Percentiles rank a stretch among this genome's conserved stretches.
These are phyloP conservation scores for Suillus decipiens DNA, from an alignment of 768 basidiomycete species.

Conservation along the genomic window DNA sequence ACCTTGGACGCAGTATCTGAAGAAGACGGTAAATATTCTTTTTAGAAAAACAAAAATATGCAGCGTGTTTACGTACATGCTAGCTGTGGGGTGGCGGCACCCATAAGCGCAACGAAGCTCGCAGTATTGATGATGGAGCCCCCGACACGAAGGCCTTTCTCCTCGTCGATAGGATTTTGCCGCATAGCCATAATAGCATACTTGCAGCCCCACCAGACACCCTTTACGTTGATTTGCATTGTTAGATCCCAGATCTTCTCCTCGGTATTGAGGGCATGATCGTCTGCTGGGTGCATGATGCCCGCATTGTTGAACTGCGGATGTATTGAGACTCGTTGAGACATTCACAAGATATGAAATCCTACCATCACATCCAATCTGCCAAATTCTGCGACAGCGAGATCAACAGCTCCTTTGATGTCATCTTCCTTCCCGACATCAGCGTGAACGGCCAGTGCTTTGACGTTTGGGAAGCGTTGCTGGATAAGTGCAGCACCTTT, in stretches of 20 bases:
- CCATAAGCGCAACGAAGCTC: slow-evolving; percentile 93
- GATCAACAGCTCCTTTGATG: slow-evolving; percentile 79
- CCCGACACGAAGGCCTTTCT: slow-evolving; percentile 76
- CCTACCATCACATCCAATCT: slow-evolving; percentile 90
- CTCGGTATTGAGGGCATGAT: slow-evolving; percentile 94
- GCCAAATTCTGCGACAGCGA: slow-evolving; percentile 84
- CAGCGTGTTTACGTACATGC: slow-evolving; percentile 67
- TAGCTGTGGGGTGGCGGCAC: slow-evolving; percentile 97
- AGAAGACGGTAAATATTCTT: slow-evolving; percentile 11
- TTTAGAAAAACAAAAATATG: neutral
- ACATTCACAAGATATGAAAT: neutral
- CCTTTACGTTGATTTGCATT: slow-evolving; percentile 94
- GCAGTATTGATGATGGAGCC: slow-evolving; percentile 98
- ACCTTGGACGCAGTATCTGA: slow-evolving; percentile 95
- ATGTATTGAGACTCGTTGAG: slow-evolving; percentile 9
- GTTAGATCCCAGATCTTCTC: slow-evolving; percentile 96
- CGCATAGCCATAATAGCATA: slow-evolving; percentile 97
- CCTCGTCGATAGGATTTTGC: slow-evolving; percentile 79
- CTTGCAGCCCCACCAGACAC: slow-evolving; percentile 99
- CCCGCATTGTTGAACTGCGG: slow-evolving; percentile 92
- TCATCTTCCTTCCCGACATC: slow-evolving; percentile 92
- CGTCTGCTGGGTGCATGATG: slow-evolving; percentile 97
- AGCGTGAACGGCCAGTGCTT: slow-evolving; percentile 67
- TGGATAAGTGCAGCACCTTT: slow-evolving; percentile 64
- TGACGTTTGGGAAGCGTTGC: slow-evolving; percentile 67